Percentiles rank a stretch among this genome's conserved stretches.
phyloP scores from a whole-genome alignment of 2,329 filamentous ascomycete genomes.

The Diplodia scrobiculata region DNA sequence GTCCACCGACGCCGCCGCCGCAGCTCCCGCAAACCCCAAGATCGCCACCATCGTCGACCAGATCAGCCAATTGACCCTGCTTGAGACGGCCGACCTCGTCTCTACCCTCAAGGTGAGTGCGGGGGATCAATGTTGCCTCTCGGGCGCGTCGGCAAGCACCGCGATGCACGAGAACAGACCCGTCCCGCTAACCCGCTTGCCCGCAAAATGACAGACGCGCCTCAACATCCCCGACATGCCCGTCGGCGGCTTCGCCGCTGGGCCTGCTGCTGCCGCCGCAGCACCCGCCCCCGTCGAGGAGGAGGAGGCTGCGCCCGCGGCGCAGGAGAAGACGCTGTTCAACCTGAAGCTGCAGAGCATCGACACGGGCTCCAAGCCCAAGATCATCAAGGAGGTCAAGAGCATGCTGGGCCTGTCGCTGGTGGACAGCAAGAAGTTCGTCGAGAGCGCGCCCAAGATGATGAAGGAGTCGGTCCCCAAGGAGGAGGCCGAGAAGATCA shows the following conservation, averaged over 20 bases:
- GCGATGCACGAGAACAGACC: conserved; percentile 22
- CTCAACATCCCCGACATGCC: conserved; percentile 98
- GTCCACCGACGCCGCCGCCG: conserved; percentile 69
- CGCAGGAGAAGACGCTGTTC: conserved; percentile 94
- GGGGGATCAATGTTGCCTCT: neutral
- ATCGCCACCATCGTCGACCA: conserved; percentile 94
- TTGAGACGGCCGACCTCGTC: conserved; percentile 97
- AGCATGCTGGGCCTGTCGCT: conserved; percentile 88
- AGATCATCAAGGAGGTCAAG: conserved; percentile 99
- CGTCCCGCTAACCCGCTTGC: conserved; percentile 15
- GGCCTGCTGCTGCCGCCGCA: conserved; percentile 60
- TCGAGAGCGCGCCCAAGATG: conserved; percentile 94
- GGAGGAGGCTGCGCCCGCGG: conserved; percentile 83
- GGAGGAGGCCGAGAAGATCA: conserved; percentile 98
- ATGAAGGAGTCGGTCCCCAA: conserved; percentile 99
- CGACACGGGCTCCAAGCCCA: conserved; percentile 87
- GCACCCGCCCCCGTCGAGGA: conserved; percentile 68
- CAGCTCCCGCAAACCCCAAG: conserved; percentile 74
- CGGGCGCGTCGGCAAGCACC: neutral
- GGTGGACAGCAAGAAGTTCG: conserved; percentile 99
- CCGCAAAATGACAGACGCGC: conserved; percentile 64
- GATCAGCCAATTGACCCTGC: conserved; percentile 94
- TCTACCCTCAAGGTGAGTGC: conserved; percentile 81
- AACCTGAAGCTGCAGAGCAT: conserved; percentile 91
- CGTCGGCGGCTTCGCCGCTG: conserved; percentile 83